Base-by-base conservation (phyloP, 2,329 filamentous ascomycete species). In the Sclerotinia nivalis region DNA sequence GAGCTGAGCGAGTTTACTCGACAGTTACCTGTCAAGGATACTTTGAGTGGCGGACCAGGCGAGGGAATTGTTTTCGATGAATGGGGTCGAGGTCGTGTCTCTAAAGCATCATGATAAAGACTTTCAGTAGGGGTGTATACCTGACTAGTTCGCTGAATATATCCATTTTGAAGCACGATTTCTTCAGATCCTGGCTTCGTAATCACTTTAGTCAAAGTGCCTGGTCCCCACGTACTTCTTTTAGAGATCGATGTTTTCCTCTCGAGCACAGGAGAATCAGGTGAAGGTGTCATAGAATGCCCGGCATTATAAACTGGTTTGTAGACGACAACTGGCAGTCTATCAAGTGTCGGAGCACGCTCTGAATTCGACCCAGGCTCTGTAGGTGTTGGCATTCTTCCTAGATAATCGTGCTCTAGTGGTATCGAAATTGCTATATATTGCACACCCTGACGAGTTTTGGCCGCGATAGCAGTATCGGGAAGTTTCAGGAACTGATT, bases 401-500 rank as follows among this genome's bases (percentile, higher is more conserved):
- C 80, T 56, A 84, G 78, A 31, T 85, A 82, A 7, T 82, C 83
- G 70, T 85, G 79, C 72, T 86, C 82, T 18, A 84, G 71, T 1
- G 87, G 87, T 58, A 89, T 88, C 0, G 86, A 88, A 66, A 89
- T 89, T 70, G 86, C 85, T 72, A 89, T 88, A 73, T 89, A 84
- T 6, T 85, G 82, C 74, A 86, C 81, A 1, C 87, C 87, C 3
- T 80, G 83, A 9, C 78, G 84, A 0, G 86, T 88, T 49, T 79
- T 84, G 10, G 85, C 84, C 5, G 85, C 84, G 20, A 89, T 81
- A 18, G 86, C 86, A 34, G 84, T 84, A 75, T 89, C 86, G 12
- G 86, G 86, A 4, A 88, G 80, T 66, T 75, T 78, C 71, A 84
- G 76, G 31, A 78, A 71, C 37, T 77, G 73, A 0, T 76, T 77